Base-by-base conservation (phyloP, 768 basidiomycete genomes). In the Amyloporia xantha region DNA sequence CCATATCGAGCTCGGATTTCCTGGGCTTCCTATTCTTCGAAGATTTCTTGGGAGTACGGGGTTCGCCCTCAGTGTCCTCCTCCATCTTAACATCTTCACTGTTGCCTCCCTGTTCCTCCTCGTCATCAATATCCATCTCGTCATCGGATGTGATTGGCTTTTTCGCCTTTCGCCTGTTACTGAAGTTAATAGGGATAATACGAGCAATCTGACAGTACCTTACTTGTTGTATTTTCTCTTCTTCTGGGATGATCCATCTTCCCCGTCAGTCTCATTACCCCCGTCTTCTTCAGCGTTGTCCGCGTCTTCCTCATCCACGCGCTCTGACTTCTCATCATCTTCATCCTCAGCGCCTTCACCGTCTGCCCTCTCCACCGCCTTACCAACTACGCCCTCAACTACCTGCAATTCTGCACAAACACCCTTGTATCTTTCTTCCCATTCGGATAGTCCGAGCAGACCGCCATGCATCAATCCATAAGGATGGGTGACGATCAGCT, bases 391-490 rank as follows among this genome's bases (percentile, higher is more conserved):
- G 38, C 73, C 71, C 58, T 95, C 91, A 43, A 93, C 62, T 59
- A 81, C 79, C 36, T 79, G 75, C 55, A 97, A 65, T 60, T 94
- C 78, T 30, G 68, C 70, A 36, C 70, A 72, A 15, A 86, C 74
- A 12, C 69, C 71, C 15, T 77, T 69, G 61, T 92, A 93, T 35
- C 86, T 72, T 21, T 71, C 72, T 57, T 90, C 78, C 82, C 87
- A 97, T 54, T 84, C 77, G 1, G 73, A 72, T 7, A 82, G 67
- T 45, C 82, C 79, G 44, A 99, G 68, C 39, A 77, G 74, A 1
- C 93, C 95, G 0, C 93, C 95, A 59, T 94, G 83, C 68, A 86
- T 76, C 13, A 81, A 58, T 0, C 84, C 86, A 64, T 89, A 98
- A 3, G 94, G 94, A 67, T 99, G 94, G 0, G 94, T 97, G 49